Evolutionary conservation across 495 filamentous ascomycete genomes (phyloP), one percentile per base, ranked within the genome.

Genomic region (Penicillium dipodomyicola): DNA sequence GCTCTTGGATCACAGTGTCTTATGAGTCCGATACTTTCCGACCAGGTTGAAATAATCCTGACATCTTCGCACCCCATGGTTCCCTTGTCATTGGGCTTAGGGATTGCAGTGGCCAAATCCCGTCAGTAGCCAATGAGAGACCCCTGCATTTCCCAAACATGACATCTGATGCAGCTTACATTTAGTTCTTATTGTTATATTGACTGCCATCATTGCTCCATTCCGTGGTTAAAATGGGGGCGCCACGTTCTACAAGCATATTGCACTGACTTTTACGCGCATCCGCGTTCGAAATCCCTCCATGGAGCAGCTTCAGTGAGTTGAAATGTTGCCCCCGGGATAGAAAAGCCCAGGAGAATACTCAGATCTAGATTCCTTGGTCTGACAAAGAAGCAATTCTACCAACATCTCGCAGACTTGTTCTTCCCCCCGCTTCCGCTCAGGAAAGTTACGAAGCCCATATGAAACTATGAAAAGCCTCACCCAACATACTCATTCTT

Each of bases 381-480:
- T 12, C 19, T 43, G 19, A 43, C 19, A 43, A 37, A 37, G 14
- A 37, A 7, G 2, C 14, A n/a, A 35, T 35, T 4, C 10, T 41
- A 19, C 19, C 12, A 39, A 17, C n/a, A 10, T 19, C 23, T 46
- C 7, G 22, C 25, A 46, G 43, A 29, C 43, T 25, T 46, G 14
- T 29, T n/a, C 43, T 29, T 10, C 43, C 44, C 14, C 20, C 44
- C 3, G 5, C 14, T 15, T 17, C n/a, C 14, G 44, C 44, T 17
- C 44, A 46, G 9, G 30, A 46, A 17, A 17, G 25, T 17, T 46
- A 46, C 44, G 44, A 46, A 29, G 25, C 44, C 44, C 44, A 30
- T 15, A 46, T 46, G 25, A 27, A 2, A 30, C 44, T 5, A 7
- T 15, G 11, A 46, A 46, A 29, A 5, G 6, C 39, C 29, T 8